phyloP scores from a whole-genome alignment of 768 basidiomycete genomes.

The Hortiboletus flavorubellus region DNA sequence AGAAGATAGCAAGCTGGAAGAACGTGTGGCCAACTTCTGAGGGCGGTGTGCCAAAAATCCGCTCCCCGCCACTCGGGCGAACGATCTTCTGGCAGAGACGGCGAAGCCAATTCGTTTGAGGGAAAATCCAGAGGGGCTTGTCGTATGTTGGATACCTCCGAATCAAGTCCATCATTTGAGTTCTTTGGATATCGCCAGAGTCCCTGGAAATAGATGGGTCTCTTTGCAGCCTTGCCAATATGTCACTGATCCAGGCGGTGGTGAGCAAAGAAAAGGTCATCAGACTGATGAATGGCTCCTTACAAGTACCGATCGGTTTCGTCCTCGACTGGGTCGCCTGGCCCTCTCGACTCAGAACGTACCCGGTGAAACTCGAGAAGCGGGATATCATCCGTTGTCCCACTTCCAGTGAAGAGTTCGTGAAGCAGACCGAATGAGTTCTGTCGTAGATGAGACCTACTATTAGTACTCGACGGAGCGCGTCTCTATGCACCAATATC shows the following conservation, averaged over 20 bases:
- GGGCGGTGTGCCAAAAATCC: conserved; percentile 77
- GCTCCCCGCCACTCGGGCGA: conserved; percentile 77
- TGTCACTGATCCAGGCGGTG: conserved; percentile 45
- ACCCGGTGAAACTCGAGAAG: conserved; percentile 49
- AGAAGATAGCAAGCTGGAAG: conserved; percentile 71
- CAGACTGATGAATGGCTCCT: conserved; percentile 24
- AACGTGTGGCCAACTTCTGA: conserved; percentile 62
- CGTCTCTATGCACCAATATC: conserved; percentile 17
- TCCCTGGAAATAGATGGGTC: conserved; percentile 49
- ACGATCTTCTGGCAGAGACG: conserved; percentile 80
- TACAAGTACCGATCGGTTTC: conserved; percentile 76
- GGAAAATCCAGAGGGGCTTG: conserved; percentile 85
- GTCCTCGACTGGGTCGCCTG: conserved; percentile 40
- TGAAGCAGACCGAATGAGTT: conserved; percentile 62
- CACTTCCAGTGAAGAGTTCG: conserved; percentile 60
- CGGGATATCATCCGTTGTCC: conserved; percentile 52
- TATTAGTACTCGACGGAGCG: conserved; percentile 17
- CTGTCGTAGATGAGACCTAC: conserved; percentile 45
- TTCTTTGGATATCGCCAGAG: conserved; percentile 58
- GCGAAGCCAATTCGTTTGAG: conserved; percentile 73
- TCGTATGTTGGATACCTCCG: conserved; percentile 86
- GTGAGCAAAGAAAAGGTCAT: conserved; percentile 3
- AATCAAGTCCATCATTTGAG: conserved; percentile 84
- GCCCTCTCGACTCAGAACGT: conserved; percentile 30
- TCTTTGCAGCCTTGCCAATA: conserved; percentile 62